These are phyloP conservation scores for Solanum piurae DNA, from an alignment of 257 asterid genomes.

Conservation along the genomic window DNA sequence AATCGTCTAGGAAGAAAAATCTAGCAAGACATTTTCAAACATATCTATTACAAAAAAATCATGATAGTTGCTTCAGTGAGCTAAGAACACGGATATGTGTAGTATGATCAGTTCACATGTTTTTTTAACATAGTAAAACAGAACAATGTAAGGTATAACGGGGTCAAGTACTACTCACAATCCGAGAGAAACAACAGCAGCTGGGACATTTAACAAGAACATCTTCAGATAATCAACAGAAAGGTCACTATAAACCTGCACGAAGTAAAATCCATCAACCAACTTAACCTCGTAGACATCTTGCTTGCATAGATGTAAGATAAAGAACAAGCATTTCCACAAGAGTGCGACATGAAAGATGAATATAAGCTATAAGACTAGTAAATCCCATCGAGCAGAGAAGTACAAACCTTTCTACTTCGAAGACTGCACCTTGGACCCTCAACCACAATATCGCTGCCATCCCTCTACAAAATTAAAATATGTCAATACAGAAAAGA, in stretches of 20 bases:
- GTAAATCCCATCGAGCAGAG: background rate
- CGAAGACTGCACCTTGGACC: conserved; percentile 99
- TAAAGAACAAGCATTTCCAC: background rate
- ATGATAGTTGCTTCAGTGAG: background rate
- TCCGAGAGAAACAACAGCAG: conserved; percentile 85
- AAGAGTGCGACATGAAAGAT: background rate
- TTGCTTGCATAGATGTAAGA: background rate
- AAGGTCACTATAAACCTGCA: conserved; percentile 92
- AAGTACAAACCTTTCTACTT: conserved; percentile 61
- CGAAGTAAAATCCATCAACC: background rate
- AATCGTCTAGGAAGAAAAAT: conserved; percentile 93
- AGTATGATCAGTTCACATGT: background rate
- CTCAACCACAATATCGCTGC: conserved; percentile 86
- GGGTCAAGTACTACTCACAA: conserved; percentile 41
- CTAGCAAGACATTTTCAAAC: conserved; percentile 18
- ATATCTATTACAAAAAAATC: background rate
- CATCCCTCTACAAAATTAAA: conserved; percentile 48
- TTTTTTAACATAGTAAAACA: background rate
- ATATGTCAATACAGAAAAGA: conserved; percentile 3
- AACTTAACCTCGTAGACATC: background rate
- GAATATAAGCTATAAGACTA: background rate
- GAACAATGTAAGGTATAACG: background rate
- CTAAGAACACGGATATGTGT: background rate
- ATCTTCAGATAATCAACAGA: conserved; percentile 88
- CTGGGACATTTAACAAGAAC: conserved; percentile 88